phyloP scores from a whole-genome alignment of 2,329 filamentous ascomycete genomes.

The Fusarium proliferatum region DNA sequence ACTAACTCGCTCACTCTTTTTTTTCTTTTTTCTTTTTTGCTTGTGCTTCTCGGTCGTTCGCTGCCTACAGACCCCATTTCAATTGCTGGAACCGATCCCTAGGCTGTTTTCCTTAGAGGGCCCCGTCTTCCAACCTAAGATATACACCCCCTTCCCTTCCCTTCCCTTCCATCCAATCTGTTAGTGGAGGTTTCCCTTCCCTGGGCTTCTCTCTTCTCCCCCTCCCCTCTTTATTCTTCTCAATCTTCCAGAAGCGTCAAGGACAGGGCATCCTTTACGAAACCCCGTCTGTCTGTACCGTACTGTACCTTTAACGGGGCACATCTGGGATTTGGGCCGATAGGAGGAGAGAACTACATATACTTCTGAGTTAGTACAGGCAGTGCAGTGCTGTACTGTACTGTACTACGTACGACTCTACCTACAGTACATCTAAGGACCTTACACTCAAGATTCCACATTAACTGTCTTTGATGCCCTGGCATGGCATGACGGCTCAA shows the following conservation, averaged over 20 bases:
- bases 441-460: slow-evolving; percentile 31
- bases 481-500: slow-evolving; percentile 42
- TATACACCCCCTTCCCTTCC: slow-evolving; percentile 16
- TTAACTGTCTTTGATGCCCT: slow-evolving; percentile 16
- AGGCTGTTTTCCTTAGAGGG: slow-evolving; percentile 16
- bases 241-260: slow-evolving; percentile 41
- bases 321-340: slow-evolving; percentile 40
- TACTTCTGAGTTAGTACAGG: neutral
- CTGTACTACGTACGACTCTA: slow-evolving; percentile 17
- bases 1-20: neutral
- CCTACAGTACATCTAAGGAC: neutral
- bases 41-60: slow-evolving; percentile 8
- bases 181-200: slow-evolving; percentile 12
- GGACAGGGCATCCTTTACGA: slow-evolving; percentile 34
- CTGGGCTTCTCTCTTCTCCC: slow-evolving; percentile 2
- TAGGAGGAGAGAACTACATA: slow-evolving; percentile 1
- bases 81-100: slow-evolving; percentile 22
- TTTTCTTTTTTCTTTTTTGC: neutral
- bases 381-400: neutral
- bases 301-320: slow-evolving; percentile 14
- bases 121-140: slow-evolving; percentile 3
- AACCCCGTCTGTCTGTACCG: slow-evolving; percentile 18
- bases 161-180: slow-evolving; percentile 3
- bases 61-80: slow-evolving; percentile 17
- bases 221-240: slow-evolving; percentile 35